Base-by-base conservation (phyloP, 192 early-diverging fungal genomes). In the Chytriomyces sp. region DNA sequence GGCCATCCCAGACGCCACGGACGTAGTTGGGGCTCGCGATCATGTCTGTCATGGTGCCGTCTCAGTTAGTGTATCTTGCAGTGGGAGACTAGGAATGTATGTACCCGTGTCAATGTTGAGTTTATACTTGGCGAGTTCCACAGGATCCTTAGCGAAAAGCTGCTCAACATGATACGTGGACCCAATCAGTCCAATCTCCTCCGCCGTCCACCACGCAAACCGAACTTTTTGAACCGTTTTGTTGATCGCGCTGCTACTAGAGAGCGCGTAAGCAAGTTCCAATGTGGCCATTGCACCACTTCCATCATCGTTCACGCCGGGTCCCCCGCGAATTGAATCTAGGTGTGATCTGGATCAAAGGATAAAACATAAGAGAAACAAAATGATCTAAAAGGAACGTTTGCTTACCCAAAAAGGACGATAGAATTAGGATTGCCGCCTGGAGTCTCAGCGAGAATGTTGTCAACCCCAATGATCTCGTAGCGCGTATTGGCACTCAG, bases 241-340 rank as follows among this genome's bases (percentile, higher is more conserved):
- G 26, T 30, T 22, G 39, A 39, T n/a, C 28, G 77, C n/a, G 2
- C 56, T 28, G 56, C 10, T 28, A 17, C 39, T 30, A 41, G 70
- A 54, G 41, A 77, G 62, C 19, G 54, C 41, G 6, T 34, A 41
- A 7, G 79, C 79, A 3, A 81, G 31, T 59, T 83, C 78, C 6
- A 83, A 61, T 4, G 80, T 80, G 30, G 76, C 75, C 61, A 68
- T 59, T n/a, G 77, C 62, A 22, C 82, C 82, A 28, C 73, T 76
- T 26, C 77, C 82, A 60, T 84, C 81, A 72, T 84, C 82, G 55
- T 84, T 84, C n/a, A 84, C 70, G 36, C 81, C 81, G 3, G 81
- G 81, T n/a, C 81, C 81, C 1, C 57, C 75, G 31, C 76, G 74
- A 22, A 83, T 78, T 34, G 64, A 67, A 54, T 81, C 79, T 5